Base-by-base conservation (phyloP, 441 rosid species). In the Pelargonium myrrhifolium region DNA sequence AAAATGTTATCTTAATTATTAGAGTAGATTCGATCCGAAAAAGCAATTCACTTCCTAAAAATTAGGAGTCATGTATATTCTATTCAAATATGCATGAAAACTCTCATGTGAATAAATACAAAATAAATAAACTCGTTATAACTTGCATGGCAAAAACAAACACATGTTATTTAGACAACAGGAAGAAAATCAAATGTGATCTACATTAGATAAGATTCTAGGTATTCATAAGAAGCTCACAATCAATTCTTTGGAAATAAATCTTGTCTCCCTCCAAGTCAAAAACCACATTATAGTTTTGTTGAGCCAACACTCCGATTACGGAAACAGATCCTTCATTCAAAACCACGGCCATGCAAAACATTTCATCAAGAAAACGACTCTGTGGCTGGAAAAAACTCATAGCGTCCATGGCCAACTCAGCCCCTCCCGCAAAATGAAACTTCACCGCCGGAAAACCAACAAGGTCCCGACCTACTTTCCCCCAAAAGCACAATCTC, bases 241-340 rank as follows among this genome's bases (percentile, higher is more conserved):
- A 58, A 9, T 68, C 71, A 68, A 68, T 58, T 39, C 65, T 68
- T 37, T 68, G 65, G 18, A 68, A 59, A 40, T 12, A 59, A 21
- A 68, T 12, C 8, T 39, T 62, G 9, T 20, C n/a, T 31, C 0
- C 35, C 2, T 2, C 37, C 1, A 68, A 37, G 7, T 68, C 65
- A 68, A 39, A 68, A 12, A n/a, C 71, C 3, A 59, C 71, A 40
- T 68, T 68, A 40, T 59, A 59, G 39, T 40, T 37, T 14, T 68
- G 88, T 63, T 86, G 90, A 17, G 90, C 87, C 80, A 82, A 77
- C 60, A 73, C 62, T 8, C 84, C 87, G 64, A 81, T 65, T 17
- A 84, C 45, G 0, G 77, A 69, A 47, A 78, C 31, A 45, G 62
- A 12, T 55, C 21, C 56, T 49, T 64, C 67, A 56, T 72, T 72